Evolutionary conservation across 2,329 filamentous ascomycete species (phyloP).

Genomic region (Pseudogymnoascus sp.): DNA sequence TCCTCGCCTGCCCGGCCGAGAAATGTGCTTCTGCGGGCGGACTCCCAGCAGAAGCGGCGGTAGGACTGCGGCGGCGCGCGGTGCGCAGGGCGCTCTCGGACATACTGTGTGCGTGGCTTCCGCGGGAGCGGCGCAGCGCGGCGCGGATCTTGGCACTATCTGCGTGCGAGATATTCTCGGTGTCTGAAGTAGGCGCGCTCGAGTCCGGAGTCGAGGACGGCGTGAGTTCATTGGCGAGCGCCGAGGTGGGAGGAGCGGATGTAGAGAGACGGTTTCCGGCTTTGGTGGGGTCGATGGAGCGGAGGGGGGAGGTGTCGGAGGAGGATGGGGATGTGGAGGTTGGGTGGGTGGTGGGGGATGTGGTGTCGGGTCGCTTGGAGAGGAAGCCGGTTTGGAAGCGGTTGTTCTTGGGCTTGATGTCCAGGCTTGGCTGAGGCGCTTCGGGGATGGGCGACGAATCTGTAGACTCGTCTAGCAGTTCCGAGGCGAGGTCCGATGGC

Average conservation of each 20-base stretch:
- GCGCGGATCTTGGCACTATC: constrained; percentile 26
- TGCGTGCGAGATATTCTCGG: constrained; percentile 24
- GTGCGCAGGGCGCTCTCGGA: constrained; percentile 20
- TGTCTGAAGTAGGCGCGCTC: constrained; percentile 20
- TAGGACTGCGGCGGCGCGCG: constrained; percentile 28
- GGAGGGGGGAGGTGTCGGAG: constrained; percentile 48
- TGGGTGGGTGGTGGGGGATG: constrained; percentile 49
- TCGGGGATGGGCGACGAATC: constrained; percentile 46
- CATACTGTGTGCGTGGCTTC: constrained; percentile 19
- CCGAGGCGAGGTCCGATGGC: constrained; percentile 44
- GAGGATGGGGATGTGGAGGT: constrained; percentile 50
- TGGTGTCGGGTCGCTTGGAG: constrained; percentile 55
- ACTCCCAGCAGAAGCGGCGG: constrained; percentile 42
- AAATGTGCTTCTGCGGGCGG: constrained; percentile 54
- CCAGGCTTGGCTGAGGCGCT: constrained; percentile 51
- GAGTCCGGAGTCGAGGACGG: neutral
- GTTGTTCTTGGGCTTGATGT: constrained; percentile 58
- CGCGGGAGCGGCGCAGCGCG: constrained; percentile 26
- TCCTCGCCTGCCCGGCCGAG: constrained; percentile 56
- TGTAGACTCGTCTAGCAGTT: constrained; percentile 33
- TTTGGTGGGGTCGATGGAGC: constrained; percentile 43
- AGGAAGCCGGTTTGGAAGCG: constrained; percentile 88
- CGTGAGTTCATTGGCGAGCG: constrained; percentile 23
- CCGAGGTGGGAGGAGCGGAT: constrained; percentile 30
- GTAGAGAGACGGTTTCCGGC: constrained; percentile 39